phyloP scores from a whole-genome alignment of 2,329 filamentous ascomycete genomes.

The Aspergillus japonicus region DNA sequence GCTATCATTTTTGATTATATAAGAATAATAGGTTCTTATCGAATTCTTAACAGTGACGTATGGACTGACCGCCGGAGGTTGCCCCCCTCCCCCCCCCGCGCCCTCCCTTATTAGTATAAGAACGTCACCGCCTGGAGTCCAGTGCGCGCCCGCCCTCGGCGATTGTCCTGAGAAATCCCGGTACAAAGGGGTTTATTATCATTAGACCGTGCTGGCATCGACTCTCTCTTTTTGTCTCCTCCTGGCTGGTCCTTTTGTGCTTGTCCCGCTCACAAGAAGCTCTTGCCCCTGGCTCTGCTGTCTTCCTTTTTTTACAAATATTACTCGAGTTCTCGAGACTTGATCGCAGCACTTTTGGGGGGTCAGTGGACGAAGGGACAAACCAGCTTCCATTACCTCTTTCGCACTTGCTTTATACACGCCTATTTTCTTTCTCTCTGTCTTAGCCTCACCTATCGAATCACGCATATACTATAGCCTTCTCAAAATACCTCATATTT shows the following conservation, averaged over 20 bases:
- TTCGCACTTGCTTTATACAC: not conserved
- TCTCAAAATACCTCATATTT: not conserved
- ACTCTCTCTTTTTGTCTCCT: not conserved
- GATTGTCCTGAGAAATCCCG: conserved; percentile 2
- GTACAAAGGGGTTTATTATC: not conserved
- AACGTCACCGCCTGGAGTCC: conserved; percentile 24
- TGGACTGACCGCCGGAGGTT: conserved; percentile 6
- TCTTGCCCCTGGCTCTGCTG: not conserved
- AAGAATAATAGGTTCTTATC: not conserved
- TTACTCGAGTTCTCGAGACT: not conserved
- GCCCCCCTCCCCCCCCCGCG: not conserved
- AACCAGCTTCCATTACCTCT: not conserved
- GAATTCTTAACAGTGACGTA: conserved; percentile 2
- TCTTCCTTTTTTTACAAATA: not conserved
- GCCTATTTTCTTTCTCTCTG: not conserved
- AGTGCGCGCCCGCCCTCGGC: conserved; percentile 8
- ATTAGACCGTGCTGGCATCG: not conserved
- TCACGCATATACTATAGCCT: not conserved
- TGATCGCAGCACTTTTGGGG: not conserved
- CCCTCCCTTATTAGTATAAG: not conserved
- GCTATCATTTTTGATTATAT: not conserved
- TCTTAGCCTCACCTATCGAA: not conserved
- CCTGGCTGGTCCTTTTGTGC: not conserved
- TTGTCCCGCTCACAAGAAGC: not conserved
- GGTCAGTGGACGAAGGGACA: not conserved